Evolutionary conservation across 2,329 filamentous ascomycete species (phyloP), one percentile per base, ranked within the genome.

Genomic region (Hypoxylon sp.): DNA sequence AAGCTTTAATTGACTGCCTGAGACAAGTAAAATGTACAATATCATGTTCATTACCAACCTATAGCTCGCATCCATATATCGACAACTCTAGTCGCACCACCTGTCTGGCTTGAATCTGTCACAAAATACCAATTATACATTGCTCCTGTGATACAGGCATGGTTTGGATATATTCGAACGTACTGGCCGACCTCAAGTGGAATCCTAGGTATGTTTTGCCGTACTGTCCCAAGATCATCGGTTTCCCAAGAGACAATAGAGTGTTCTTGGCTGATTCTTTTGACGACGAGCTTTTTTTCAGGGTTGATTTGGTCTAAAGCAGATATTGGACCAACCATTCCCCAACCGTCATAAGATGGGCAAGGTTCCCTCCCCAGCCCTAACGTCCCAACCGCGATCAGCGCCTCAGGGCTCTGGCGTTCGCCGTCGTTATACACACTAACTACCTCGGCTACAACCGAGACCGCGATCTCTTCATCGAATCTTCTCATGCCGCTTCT

Each of bases 51-150:
- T 17, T 57, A 57, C 53, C 53, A 57, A 21, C 41, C 53, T 13
- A 19, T n/a, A 57, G 53, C 53, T 13, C 53, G 53, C 53, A 57
- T 57, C 53, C 53, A 57, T 14, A 57, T 48, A 36, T 57, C 53
- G 14, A 57, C 41, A 45, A 57, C 14, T 19, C 14, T 57, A 5
- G 41, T 49, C 5, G 43, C 28, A 13, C 25, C 17, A 14, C 7
- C 30, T 17, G 17, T 6, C 13, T 17, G 19, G 17, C 55, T 58
- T 3, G 53, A 57, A 48, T 57, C 53, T 21, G 48, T 11, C 28
- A 57, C 53, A 14, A 48, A 57, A 48, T 57, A 57, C 53, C 53
- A 57, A 23, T n/a, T 21, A 23, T 57, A 57, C 55, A 58, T 58
- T 19, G 43, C 43, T n/a, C 55, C 43, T 21, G 43, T 58, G 30